Evolutionary conservation across 179 eudicot genomes (phyloP).

Genomic region (Actinidia polygama): DNA sequence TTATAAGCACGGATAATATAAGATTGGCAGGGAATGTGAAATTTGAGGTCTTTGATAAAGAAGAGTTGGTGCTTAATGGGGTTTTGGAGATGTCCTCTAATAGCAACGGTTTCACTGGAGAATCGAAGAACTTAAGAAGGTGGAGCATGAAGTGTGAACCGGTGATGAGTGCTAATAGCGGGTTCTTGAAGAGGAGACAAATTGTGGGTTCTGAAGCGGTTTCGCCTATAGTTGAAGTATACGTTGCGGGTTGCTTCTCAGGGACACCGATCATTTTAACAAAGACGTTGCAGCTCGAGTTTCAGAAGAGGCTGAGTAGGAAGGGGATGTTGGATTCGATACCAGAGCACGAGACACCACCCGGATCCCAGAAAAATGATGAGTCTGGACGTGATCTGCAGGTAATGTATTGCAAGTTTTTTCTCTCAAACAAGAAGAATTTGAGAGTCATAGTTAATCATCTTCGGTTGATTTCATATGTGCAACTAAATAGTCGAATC

Average conservation of each 20-base stretch:
- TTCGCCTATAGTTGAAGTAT: slow-evolving; percentile 66
- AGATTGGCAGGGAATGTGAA: slow-evolving; percentile 54
- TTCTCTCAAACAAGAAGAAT: not conserved
- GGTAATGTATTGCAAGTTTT: slow-evolving; percentile 33
- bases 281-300: slow-evolving; percentile 63
- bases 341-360: slow-evolving; percentile 56
- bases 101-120: slow-evolving; percentile 39
- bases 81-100: slow-evolving; percentile 43
- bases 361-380: slow-evolving; percentile 36
- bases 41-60: slow-evolving; percentile 53
- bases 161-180: slow-evolving; percentile 31
- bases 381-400: slow-evolving; percentile 46
- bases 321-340: slow-evolving; percentile 64
- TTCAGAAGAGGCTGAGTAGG: slow-evolving; percentile 58
- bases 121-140: slow-evolving; percentile 24
- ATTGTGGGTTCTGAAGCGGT: slow-evolving; percentile 30
- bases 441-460: not conserved
- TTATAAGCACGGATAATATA: slow-evolving; percentile 60
- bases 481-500: not conserved
- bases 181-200: slow-evolving; percentile 56
- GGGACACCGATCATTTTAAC: slow-evolving; percentile 85
- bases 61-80: slow-evolving; percentile 46
- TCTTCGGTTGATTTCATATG: not conserved
- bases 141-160: slow-evolving; percentile 63
- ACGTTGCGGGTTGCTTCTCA: slow-evolving; percentile 78